Conservation (phyloP, 1,284 basidiomycete genomes). For the Kwoniella shivajii region DNA sequence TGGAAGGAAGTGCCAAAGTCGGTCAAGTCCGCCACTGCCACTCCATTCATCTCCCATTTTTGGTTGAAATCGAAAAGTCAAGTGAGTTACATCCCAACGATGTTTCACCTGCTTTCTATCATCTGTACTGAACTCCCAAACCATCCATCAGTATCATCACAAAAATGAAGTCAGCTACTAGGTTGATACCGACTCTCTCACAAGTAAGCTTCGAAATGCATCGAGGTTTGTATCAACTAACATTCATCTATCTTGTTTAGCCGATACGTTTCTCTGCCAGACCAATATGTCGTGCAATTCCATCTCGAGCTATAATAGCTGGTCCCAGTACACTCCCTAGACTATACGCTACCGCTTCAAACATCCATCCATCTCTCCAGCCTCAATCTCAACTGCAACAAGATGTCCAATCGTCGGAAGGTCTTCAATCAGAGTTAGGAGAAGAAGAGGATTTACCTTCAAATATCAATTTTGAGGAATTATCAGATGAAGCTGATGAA, state of each 20-base stretch:
- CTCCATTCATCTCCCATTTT: too few relatives aligned
- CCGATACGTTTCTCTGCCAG: slow-evolving; percentile 13
- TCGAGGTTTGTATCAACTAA: background rate
- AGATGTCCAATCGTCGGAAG: background rate
- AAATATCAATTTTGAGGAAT: slow-evolving; percentile 37
- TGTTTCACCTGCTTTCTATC: background rate
- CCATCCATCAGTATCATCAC: too few relatives aligned
- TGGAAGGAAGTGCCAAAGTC: too few relatives aligned
- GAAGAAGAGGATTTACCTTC: slow-evolving; percentile 22
- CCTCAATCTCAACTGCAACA: background rate
- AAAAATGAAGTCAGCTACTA: slow-evolving; percentile 20
- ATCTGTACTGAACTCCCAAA: background rate
- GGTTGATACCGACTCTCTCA: slow-evolving; percentile 16
- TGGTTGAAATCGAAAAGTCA: too few relatives aligned
- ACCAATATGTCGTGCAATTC: slow-evolving; percentile 10
- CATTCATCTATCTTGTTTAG: background rate
- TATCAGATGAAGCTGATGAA: slow-evolving; percentile 20
- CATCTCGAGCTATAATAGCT: slow-evolving; percentile 14
- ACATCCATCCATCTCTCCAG: background rate
- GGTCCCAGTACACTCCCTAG: slow-evolving; percentile 19
- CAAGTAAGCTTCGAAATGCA: slow-evolving; percentile 11
- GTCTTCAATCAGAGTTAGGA: background rate
- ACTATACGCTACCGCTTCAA: slow-evolving; percentile 14
- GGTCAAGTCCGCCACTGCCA: too few relatives aligned
- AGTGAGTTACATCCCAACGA: background rate